Conservation (phyloP, 352 stramenopile species). For the Phytophthora idaei region DNA sequence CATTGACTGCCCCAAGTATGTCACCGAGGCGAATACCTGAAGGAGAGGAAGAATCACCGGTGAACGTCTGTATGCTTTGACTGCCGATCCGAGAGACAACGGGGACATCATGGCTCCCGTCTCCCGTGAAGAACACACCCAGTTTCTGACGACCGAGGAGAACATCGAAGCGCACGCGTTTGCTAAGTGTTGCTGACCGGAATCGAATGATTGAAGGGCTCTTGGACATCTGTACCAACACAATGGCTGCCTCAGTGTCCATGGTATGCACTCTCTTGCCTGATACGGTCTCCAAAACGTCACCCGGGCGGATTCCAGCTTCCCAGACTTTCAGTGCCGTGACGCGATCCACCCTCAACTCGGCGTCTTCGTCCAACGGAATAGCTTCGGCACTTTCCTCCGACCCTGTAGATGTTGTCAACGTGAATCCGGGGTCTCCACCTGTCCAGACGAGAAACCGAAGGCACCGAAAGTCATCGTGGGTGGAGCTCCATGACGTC, state of each 20-base stretch:
- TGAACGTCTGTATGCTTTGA: background rate
- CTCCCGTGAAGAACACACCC: conserved; percentile 50
- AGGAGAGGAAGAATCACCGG: conserved; percentile 9
- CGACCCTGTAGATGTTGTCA: conserved; percentile 25
- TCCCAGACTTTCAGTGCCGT: conserved; percentile 46
- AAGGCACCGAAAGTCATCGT: conserved; percentile 41
- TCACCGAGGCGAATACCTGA: conserved; percentile 45
- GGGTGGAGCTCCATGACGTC: conserved; percentile 34
- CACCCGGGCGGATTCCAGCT: conserved; percentile 53
- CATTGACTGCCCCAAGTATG: conserved; percentile 63
- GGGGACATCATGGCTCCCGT: conserved; percentile 49
- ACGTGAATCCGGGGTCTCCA: conserved; percentile 34
- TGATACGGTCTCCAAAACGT: conserved; percentile 59
- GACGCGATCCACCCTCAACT: conserved; percentile 38
- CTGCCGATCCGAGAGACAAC: conserved; percentile 48
- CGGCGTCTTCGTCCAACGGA: conserved; percentile 34
- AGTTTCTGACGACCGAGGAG: conserved; percentile 45
- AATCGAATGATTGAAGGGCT: conserved; percentile 56
- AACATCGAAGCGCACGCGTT: conserved; percentile 46
- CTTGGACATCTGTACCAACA: conserved; percentile 37
- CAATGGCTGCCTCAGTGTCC: conserved; percentile 38
- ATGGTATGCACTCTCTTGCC: conserved; percentile 41
- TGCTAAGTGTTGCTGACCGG: conserved; percentile 20
- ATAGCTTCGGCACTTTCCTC: conserved; percentile 9
- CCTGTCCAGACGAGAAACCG: conserved; percentile 59